Evolutionary conservation across 2,329 filamentous ascomycete species (phyloP), one percentile per base, ranked within the genome.

Genomic region (Penicillium polonicum): DNA sequence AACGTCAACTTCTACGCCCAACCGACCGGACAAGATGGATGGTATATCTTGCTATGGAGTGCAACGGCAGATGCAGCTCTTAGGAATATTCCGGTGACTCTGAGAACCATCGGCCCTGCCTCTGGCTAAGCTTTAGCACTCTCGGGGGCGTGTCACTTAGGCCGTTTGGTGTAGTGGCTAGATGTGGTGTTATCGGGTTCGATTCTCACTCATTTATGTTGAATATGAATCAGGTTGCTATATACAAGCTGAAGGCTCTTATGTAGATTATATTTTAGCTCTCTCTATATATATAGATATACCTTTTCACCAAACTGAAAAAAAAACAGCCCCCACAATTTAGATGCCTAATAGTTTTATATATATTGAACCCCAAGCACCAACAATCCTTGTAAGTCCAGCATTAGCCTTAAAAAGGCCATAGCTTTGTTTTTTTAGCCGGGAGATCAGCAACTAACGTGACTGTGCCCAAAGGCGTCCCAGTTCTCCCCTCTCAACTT

Each of bases 1-100:
- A 23, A 19, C 15, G 25, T 52, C 36, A 39, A 36, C n/a, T 51
- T 55, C 39, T 58, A 58, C n/a, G 39, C 52, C 17, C 41, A 48
- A 15, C 21, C 29, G 25, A 51, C 53, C 21, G 38, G 38, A 5
- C 17, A 38, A n/a, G 35, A 48, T 42, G 55, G 50, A 29, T 46
- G 42, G 43, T 53, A 48, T 23, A 43, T 38, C 6, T 29, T 57
- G 27, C 10, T 46, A 27, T 48, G 43, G 43, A 43, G 50, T 39
- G 38, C 33, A 31, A 41, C 29, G 3, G 15, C 19, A 27, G 36
- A 45, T 35, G 33, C 55, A 19, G 48, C 42, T 36, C 23, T 53
- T 13, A 9, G 23, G 9, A 57, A 52, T 25, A 48, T 43, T 4
- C 50, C 50, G 4, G 41, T 57, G 19, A 54, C 49, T 13, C 39